Base-by-base conservation (phyloP, 257 asterid species). In the Solanum chiquidenum region DNA sequence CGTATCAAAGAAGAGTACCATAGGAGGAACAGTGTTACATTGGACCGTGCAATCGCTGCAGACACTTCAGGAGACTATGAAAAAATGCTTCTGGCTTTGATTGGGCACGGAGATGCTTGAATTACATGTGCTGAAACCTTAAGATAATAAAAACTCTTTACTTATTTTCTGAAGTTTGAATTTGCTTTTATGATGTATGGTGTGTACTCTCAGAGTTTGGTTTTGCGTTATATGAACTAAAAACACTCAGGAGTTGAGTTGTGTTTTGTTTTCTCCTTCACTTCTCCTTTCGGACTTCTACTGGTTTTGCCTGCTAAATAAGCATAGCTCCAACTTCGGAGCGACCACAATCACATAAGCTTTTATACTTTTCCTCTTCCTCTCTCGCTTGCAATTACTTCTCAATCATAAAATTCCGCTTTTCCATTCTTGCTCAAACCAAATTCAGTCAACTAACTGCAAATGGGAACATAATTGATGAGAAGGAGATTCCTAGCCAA, bases 11-110 rank as follows among this genome's bases (percentile, higher is more conserved):
- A 92, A 86, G 94, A 93, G 62, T 95, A 94, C 88, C 95, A 90
- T 4, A 93, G 89, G 87, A 87, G 98, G 62, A 97, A 95, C 91
- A 95, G 98, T 25, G 88, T 93, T 87, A 74, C 97, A 42, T 91
- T 97, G 84, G 98, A 92, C 6, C 88, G 34, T 9, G 98, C 98
- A 1, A 93, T 97, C 75, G 86, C 93, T 33, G 92, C 86, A 86
- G 98, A 96, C 91, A 94, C 98, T 62, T 90, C 98, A 8, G 98
- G 98, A 11, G 98, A 95, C 88, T 95, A 94, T 27, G 91, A 94
- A 91, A 93, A 90, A 64, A 76, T 95, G 89, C 95, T 95, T 82
- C 91, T 95, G 85, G 98, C 97, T 18, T 90, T 96, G 92, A 38
- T 92, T 35, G 94, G 94, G 23, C 92, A 92, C 21, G 95, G 91